Percentiles rank a stretch among this genome's conserved stretches.
Conservation (phyloP, 257 asterid genomes). For the Salvia splendens region DNA sequence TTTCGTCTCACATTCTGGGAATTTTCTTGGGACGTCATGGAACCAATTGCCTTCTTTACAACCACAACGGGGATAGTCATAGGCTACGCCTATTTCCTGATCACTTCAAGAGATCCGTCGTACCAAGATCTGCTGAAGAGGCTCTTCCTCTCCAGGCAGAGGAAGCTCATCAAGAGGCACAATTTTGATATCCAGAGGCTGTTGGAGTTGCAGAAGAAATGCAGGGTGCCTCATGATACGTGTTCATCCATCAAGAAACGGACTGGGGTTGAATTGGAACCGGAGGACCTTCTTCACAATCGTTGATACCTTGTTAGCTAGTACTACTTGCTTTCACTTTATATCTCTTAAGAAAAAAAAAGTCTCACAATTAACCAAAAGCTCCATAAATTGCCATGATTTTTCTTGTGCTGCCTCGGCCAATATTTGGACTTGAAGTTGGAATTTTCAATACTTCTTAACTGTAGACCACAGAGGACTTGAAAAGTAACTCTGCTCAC, state of each 20-base stretch:
- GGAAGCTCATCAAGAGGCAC: constrained; percentile 69
- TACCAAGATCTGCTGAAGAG: constrained; percentile 80
- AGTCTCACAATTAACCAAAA: constrained; percentile 20
- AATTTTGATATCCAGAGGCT: constrained; percentile 72
- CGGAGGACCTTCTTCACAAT: constrained; percentile 59
- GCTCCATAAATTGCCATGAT: constrained; percentile 20
- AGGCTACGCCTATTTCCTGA: constrained; percentile 81
- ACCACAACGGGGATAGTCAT: constrained; percentile 72
- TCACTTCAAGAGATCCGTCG: constrained; percentile 86
- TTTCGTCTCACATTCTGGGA: constrained; percentile 96
- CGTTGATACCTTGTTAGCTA: constrained; percentile 33
- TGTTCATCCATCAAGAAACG: constrained; percentile 52
- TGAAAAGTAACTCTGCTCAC: constrained; percentile 19
- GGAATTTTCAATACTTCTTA: constrained; percentile 18
- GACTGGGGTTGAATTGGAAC: constrained; percentile 53
- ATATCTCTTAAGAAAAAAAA: not conserved
- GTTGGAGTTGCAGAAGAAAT: constrained; percentile 70
- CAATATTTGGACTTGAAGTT: constrained; percentile 19
- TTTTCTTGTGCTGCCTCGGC: constrained; percentile 29
- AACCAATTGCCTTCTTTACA: constrained; percentile 83
- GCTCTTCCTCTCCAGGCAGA: constrained; percentile 83
- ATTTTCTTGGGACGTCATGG: constrained; percentile 97
- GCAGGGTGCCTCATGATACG: constrained; percentile 47
- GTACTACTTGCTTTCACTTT: not conserved
- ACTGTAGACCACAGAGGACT: constrained; percentile 8